Evolutionary conservation across 2,329 filamentous ascomycete genomes (phyloP).

Genomic region (Alternaria sp.): DNA sequence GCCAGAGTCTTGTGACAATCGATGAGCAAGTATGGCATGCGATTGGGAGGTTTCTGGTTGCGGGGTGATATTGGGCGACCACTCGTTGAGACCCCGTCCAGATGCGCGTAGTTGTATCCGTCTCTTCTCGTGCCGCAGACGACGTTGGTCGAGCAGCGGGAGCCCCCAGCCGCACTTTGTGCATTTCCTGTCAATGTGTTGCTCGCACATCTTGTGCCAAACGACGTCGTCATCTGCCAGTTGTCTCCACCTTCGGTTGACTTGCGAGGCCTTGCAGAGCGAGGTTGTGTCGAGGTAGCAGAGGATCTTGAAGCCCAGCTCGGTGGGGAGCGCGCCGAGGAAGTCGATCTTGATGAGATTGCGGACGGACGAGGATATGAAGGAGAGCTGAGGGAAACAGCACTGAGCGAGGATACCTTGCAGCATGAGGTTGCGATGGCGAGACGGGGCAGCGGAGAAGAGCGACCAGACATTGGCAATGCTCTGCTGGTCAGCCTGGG

Average conservation of each 20-base stretch:
- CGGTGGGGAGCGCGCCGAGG: slow-evolving; percentile 82
- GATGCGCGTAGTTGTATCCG: slow-evolving; percentile 77
- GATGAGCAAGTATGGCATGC: slow-evolving; percentile 20
- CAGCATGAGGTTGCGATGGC: slow-evolving; percentile 94
- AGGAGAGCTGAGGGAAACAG: slow-evolving; percentile 96
- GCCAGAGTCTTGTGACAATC: slow-evolving; percentile 25
- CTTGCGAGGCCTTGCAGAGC: slow-evolving; percentile 93
- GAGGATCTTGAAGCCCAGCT: slow-evolving; percentile 92
- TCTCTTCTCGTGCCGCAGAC: slow-evolving; percentile 84
- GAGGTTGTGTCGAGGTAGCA: slow-evolving; percentile 93
- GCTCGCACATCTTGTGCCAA: slow-evolving; percentile 98
- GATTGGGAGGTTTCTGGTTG: slow-evolving; percentile 48
- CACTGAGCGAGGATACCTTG: slow-evolving; percentile 96
- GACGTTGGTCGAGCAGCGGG: slow-evolving; percentile 86
- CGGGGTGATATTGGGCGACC: slow-evolving; percentile 61
- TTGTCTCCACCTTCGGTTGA: slow-evolving; percentile 85
- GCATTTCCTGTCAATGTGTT: slow-evolving; percentile 93
- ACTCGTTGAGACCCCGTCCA: slow-evolving; percentile 64
- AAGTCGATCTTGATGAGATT: slow-evolving; percentile 99
- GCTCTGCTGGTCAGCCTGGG: slow-evolving; percentile 87
- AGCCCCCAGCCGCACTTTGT: slow-evolving; percentile 96
- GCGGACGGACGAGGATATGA: slow-evolving; percentile 86
- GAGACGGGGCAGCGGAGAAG: slow-evolving; percentile 92
- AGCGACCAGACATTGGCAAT: slow-evolving; percentile 98
- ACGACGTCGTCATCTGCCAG: slow-evolving; percentile 97